phyloP scores from a whole-genome alignment of 208 protist species.

The Acanthamoeba healyi region DNA sequence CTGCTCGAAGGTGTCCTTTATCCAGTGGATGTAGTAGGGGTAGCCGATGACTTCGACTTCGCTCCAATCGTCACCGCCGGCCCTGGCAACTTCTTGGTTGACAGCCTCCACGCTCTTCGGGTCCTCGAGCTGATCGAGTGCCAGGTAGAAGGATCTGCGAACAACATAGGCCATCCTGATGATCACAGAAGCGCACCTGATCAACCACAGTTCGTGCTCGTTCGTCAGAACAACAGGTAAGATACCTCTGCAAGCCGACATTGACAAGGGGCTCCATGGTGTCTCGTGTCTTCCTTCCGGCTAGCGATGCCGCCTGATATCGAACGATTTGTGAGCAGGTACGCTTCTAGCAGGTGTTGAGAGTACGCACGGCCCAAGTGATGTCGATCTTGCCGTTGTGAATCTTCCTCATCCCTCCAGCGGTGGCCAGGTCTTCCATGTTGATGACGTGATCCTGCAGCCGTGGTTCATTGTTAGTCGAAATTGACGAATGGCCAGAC shows the following conservation, averaged over 20 bases:
- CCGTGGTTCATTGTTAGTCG: no score
- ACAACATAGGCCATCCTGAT: slow-evolving; percentile 39
- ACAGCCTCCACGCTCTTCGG: background rate
- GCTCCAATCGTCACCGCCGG: background rate
- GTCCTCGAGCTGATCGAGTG: background rate
- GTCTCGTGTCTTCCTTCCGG: slow-evolving; percentile 7
- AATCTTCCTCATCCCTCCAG: slow-evolving; percentile 5
- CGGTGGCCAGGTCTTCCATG: slow-evolving; percentile 39
- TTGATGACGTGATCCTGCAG: slow-evolving; percentile 44
- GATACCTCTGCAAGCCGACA: slow-evolving; percentile 21
- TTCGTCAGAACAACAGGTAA: background rate
- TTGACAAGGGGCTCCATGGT: slow-evolving; percentile 29
- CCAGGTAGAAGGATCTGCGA: background rate
- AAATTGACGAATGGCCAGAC: no score
- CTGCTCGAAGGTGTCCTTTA: slow-evolving; percentile 20
- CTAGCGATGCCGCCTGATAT: background rate
- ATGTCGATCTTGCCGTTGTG: slow-evolving; percentile 40
- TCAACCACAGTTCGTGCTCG: no score
- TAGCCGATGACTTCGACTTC: slow-evolving; percentile 55
- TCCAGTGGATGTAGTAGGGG: slow-evolving; percentile 27
- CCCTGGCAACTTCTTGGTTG: background rate
- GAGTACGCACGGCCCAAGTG: slow-evolving; percentile 27
- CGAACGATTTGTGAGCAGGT: background rate
- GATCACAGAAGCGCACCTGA: background rate
- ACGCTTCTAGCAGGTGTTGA: background rate